Base-by-base conservation (phyloP, 352 stramenopile species). In the Phytopythium sindhum region DNA sequence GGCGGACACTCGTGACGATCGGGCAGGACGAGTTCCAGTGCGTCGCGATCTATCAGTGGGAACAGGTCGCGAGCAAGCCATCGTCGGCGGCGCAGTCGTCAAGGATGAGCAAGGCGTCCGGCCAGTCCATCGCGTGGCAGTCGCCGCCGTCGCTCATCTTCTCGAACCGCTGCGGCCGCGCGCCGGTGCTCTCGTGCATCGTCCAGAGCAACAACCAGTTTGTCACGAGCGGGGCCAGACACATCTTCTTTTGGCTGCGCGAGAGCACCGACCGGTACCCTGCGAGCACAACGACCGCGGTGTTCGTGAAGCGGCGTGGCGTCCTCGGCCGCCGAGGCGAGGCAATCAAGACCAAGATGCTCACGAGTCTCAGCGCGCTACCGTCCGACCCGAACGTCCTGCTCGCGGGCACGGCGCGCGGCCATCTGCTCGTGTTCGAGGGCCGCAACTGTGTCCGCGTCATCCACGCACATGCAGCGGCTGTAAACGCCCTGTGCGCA, bases 391-490 rank as follows among this genome's bases (percentile, higher is more conserved):
- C 75, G 47, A 82, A 81, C 64, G 65, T 76, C 5, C 67, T 90
- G 6, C 66, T 95, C 17, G 84, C 85, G 9, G 88, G 88, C 31
- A 84, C 80, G 8, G 70, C 86, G n/a, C 79, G 77, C 3, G 88
- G 88, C 4, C 84, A 94, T 51, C 74, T 96, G 17, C 69, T 93
- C 24, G 52, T 95, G 42, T 96, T 93, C 61, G 80, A 91, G 76
- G 88, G 85, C 45, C 74, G 86, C 17, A 92, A 93, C 57, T 89
- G 80, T 48, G 66, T 89, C 47, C 78, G 81, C 33, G 82, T 91
- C 28, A 35, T 90, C 11, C 73, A 91, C 57, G 84, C 83, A 5
- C 86, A 94, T 54, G 78, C 80, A 15, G 65, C 74, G 33, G 74
- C 81, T 0, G 77, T 92, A 15, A 91, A 84, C 4, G 71, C 84